A percentile compares a stretch with the other conserved stretches of the same genome.
Evolutionary conservation across 2,329 filamentous ascomycete species (phyloP).

Genomic region (Leptodontidium sp.): DNA sequence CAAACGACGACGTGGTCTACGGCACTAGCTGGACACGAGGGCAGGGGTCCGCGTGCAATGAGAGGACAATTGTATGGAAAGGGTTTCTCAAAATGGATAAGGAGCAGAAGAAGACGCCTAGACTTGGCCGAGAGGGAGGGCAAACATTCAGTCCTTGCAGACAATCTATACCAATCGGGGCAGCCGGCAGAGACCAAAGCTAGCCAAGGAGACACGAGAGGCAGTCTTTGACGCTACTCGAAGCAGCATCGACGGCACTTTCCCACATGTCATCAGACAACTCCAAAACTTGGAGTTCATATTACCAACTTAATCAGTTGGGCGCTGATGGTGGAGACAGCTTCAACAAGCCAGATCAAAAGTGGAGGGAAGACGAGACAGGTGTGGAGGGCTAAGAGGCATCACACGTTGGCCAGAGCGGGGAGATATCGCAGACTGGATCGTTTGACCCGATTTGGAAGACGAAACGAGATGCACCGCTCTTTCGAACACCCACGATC

Average conservation of each 20-base stretch:
- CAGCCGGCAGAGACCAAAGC: slow-evolving; percentile 27
- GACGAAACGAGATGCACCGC: slow-evolving; percentile 35
- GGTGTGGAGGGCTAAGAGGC: slow-evolving; percentile 47
- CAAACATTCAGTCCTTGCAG: slow-evolving; percentile 31
- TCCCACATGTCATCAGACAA: slow-evolving; percentile 34
- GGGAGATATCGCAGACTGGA: slow-evolving; percentile 42
- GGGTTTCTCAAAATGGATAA: slow-evolving; percentile 53
- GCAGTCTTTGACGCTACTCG: slow-evolving; percentile 26
- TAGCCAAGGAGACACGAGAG: slow-evolving; percentile 35
- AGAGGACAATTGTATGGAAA: slow-evolving; percentile 49
- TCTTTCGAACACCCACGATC: slow-evolving; percentile 21
- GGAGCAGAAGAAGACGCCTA: slow-evolving; percentile 31
- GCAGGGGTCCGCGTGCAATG: slow-evolving; percentile 35
- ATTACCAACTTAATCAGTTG: slow-evolving; percentile 39
- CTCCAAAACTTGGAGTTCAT: slow-evolving; percentile 27
- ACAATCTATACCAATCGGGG: slow-evolving; percentile 36
- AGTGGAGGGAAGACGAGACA: slow-evolving; percentile 42
- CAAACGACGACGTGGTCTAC: slow-evolving; percentile 24
- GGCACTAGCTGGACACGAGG: slow-evolving; percentile 30
- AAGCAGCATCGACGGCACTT: slow-evolving; percentile 33
- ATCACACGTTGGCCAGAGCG: slow-evolving; percentile 36
- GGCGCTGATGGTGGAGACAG: slow-evolving; percentile 42
- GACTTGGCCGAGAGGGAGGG: slow-evolving; percentile 28
- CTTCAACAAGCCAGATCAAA: slow-evolving; percentile 37
- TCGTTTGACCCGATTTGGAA: slow-evolving; percentile 46